These are phyloP conservation scores for Cardamine occulta DNA, from an alignment of 345 rosid species.

Conservation along the genomic window DNA sequence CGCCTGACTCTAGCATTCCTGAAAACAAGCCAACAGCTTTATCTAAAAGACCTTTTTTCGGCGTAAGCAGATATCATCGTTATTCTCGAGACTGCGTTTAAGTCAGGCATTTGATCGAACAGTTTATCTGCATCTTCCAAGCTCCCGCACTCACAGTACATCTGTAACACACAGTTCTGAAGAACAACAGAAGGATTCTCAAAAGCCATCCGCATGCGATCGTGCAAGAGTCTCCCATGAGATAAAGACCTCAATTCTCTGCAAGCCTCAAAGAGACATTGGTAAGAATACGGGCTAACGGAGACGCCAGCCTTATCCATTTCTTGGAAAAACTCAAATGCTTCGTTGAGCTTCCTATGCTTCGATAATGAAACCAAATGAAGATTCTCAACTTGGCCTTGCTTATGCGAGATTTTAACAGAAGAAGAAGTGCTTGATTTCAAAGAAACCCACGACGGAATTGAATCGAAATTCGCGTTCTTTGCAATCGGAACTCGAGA, in stretches of 20 bases:
- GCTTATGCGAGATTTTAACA: slow-evolving; percentile 38
- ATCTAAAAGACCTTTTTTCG: slow-evolving; percentile 37
- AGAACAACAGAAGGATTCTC: slow-evolving; percentile 50
- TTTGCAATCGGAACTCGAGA: slow-evolving; percentile 39
- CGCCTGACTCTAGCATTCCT: slow-evolving; percentile 48
- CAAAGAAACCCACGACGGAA: slow-evolving; percentile 69
- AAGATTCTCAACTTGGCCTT: slow-evolving; percentile 60
- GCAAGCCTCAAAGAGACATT: slow-evolving; percentile 57
- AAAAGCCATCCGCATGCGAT: slow-evolving; percentile 39
- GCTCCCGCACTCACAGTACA: slow-evolving; percentile 65
- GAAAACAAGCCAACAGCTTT: slow-evolving; percentile 53
- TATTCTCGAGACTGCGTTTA: slow-evolving; percentile 49
- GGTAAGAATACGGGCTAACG: slow-evolving; percentile 48
- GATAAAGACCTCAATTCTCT: slow-evolving; percentile 46
- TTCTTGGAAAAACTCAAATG: slow-evolving; percentile 57
- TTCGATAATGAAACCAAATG: slow-evolving; percentile 62
- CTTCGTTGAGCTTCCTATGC: slow-evolving; percentile 64
- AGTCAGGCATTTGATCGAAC: slow-evolving; percentile 69
- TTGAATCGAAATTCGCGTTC: slow-evolving; percentile 48
- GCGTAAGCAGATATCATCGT: slow-evolving; percentile 62
- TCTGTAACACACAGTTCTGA: slow-evolving; percentile 48
- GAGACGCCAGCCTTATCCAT: slow-evolving; percentile 61
- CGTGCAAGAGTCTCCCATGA: slow-evolving; percentile 56
- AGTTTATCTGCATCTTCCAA: slow-evolving; percentile 57
- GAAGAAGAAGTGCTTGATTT: slow-evolving; percentile 47